Percentiles rank a stretch among this genome's conserved stretches.
phyloP scores from a whole-genome alignment of 129 eudicot genomes.

The Artemisia annua region DNA sequence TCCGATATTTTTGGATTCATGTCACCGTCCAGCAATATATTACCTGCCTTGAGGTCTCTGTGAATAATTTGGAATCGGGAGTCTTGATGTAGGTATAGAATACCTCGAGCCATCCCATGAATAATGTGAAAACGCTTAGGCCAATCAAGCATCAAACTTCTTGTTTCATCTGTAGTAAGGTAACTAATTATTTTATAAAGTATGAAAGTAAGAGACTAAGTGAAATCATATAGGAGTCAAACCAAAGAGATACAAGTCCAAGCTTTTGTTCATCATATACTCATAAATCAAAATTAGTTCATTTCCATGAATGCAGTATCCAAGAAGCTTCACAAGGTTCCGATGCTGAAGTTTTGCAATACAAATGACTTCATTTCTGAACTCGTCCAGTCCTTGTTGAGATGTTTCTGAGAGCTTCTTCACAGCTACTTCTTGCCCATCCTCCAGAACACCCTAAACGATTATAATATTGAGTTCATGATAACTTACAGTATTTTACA shows the following conservation, averaged over 20 bases:
- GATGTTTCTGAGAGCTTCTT: constrained; percentile 28
- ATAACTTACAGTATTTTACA: background rate
- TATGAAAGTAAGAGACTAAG: background rate
- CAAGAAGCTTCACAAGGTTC: constrained; percentile 43
- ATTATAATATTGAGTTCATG: background rate
- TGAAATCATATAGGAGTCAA: background rate
- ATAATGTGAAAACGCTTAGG: constrained; percentile 16
- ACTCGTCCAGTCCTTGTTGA: constrained; percentile 25
- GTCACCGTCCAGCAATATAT: constrained; percentile 19
- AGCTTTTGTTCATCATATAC: constrained; percentile 30
- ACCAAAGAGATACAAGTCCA: constrained; percentile 26
- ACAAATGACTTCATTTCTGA: constrained; percentile 21
- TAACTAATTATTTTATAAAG: background rate
- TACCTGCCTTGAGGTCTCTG: constrained; percentile 26
- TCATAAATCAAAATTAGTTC: constrained; percentile 37
- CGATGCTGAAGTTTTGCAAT: constrained; percentile 44
- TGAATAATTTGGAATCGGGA: constrained; percentile 30
- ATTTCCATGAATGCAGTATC: constrained; percentile 30
- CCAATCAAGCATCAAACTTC: constrained; percentile 24
- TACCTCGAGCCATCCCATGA: constrained; percentile 27
- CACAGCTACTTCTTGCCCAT: constrained; percentile 18
- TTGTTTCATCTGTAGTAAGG: constrained; percentile 20
- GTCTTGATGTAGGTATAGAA: constrained; percentile 31
- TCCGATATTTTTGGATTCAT: constrained; percentile 35
- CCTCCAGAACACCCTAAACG: constrained; percentile 20